Evolutionary conservation across 139 green algal genomes (phyloP).

Genomic region (Pedinophyceae sp.): DNA sequence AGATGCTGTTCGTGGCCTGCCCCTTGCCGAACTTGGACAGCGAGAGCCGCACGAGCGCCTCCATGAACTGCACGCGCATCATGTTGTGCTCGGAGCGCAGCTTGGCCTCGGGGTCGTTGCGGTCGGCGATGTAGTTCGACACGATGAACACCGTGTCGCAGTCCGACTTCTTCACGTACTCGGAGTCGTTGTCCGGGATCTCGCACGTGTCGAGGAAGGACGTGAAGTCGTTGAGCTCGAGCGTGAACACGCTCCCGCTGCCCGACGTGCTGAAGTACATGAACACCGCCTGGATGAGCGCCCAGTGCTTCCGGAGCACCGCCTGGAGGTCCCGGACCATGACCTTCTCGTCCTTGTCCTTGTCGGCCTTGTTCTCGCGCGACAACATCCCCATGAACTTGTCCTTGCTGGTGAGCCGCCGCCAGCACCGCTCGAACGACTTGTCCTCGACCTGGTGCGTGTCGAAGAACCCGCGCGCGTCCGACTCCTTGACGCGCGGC

Average conservation of each 20-base stretch:
- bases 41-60: slow-evolving; percentile 37
- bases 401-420: slow-evolving; percentile 37
- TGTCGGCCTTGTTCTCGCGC: slow-evolving; percentile 44
- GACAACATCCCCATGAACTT: slow-evolving; percentile 51
- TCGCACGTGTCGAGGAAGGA: slow-evolving; percentile 43
- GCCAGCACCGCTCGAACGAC: slow-evolving; percentile 56
- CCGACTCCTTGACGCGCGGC: slow-evolving; percentile 35
- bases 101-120: slow-evolving; percentile 8
- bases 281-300: slow-evolving; percentile 5
- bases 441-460: slow-evolving; percentile 24
- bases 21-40: slow-evolving; percentile 60
- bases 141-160: slow-evolving; percentile 74
- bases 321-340: slow-evolving; percentile 35
- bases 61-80: slow-evolving; percentile 57
- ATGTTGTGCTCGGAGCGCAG: slow-evolving; percentile 36
- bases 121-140: slow-evolving; percentile 24
- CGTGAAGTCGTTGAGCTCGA: slow-evolving; percentile 36
- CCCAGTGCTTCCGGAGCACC: slow-evolving; percentile 34
- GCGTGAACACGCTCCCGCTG: slow-evolving; percentile 20
- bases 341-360: slow-evolving; percentile 36
- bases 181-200: slow-evolving; percentile 45
- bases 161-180: slow-evolving; percentile 49
- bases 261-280: not conserved
- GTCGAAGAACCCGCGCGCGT: slow-evolving; percentile 35
- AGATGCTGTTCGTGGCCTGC: slow-evolving; percentile 30